A percentile compares a stretch with the other conserved stretches of the same genome.
These are phyloP conservation scores for Solanum sejunctum DNA, from an alignment of 257 asterid species.

Conservation along the genomic window DNA sequence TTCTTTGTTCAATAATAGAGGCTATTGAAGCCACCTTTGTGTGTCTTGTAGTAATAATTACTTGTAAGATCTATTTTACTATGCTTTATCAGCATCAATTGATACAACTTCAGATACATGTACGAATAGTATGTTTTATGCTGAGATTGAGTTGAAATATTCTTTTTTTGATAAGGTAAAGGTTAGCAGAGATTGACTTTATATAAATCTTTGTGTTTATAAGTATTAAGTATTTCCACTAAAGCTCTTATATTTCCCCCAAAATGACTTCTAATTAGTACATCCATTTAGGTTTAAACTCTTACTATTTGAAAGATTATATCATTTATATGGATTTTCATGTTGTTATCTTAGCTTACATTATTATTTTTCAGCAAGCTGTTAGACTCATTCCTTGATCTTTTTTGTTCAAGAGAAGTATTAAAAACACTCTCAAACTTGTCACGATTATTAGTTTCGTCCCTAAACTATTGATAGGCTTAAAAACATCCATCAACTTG, in stretches of 20 bases:
- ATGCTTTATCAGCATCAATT: neutral
- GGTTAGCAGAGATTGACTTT: neutral
- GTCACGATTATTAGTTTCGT: too few relatives aligned
- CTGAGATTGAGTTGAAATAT: neutral
- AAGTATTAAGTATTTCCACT: neutral
- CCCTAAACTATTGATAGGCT: too few relatives aligned
- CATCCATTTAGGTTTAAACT: neutral
- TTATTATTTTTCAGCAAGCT: neutral
- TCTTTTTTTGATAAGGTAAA: neutral
- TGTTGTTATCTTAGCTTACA: neutral
- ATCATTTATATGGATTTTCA: neutral
- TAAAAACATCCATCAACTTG: too few relatives aligned
- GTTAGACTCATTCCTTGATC: neutral
- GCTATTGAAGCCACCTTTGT: neutral
- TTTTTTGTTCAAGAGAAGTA: neutral
- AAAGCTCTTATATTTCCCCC: neutral
- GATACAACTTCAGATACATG: neutral
- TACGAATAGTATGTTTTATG: neutral
- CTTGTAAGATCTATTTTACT: neutral
- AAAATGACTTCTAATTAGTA: neutral
- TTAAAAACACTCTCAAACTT: too few relatives aligned
- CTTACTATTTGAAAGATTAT: neutral
- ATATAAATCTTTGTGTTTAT: neutral
- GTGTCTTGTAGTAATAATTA: neutral
- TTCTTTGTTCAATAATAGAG: neutral